Percentiles rank a stretch among this genome's conserved stretches.
phyloP scores from a whole-genome alignment of 306 rosid genomes.

The Cotoneaster glaucophyllus region DNA sequence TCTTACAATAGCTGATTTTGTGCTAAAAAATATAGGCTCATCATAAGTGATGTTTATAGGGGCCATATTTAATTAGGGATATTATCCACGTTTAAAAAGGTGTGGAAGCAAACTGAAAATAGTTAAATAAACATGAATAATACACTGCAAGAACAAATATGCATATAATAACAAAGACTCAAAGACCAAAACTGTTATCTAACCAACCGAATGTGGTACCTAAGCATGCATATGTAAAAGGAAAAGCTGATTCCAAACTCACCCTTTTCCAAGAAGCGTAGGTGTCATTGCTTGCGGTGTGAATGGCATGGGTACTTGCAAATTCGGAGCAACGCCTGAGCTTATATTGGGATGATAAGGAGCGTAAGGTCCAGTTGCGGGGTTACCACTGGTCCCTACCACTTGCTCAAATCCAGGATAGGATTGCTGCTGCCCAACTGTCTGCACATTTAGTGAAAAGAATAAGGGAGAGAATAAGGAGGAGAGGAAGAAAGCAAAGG shows the following conservation, averaged over 20 bases:
- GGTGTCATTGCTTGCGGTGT: conserved; percentile 52
- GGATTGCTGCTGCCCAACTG: conserved; percentile 49
- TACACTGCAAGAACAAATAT: not conserved
- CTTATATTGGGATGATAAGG: conserved; percentile 33
- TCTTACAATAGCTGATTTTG: not conserved
- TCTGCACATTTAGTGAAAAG: conserved; percentile 28
- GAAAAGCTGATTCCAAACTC: conserved; percentile 16
- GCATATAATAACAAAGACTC: not conserved
- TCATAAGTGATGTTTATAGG: not conserved
- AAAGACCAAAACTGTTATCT: not conserved
- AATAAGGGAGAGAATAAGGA: not conserved
- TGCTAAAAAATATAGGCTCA: not conserved
- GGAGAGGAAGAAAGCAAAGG: not conserved
- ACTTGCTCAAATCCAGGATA: conserved; percentile 46
- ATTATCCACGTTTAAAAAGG: not conserved
- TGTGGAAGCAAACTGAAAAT: not conserved
- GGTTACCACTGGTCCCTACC: conserved; percentile 42
- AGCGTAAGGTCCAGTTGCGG: conserved; percentile 41
- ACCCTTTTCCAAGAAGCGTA: conserved; percentile 87
- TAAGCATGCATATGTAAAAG: conserved; percentile 6
- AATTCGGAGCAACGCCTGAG: conserved; percentile 37
- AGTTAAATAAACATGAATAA: not conserved
- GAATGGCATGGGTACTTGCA: conserved; percentile 45
- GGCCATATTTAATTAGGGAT: not conserved
- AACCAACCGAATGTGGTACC: not conserved